A percentile compares a stretch with the other conserved stretches of the same genome.
Evolutionary conservation across 495 filamentous ascomycete genomes (phyloP).

Genomic region (Jackrogersella minutella): DNA sequence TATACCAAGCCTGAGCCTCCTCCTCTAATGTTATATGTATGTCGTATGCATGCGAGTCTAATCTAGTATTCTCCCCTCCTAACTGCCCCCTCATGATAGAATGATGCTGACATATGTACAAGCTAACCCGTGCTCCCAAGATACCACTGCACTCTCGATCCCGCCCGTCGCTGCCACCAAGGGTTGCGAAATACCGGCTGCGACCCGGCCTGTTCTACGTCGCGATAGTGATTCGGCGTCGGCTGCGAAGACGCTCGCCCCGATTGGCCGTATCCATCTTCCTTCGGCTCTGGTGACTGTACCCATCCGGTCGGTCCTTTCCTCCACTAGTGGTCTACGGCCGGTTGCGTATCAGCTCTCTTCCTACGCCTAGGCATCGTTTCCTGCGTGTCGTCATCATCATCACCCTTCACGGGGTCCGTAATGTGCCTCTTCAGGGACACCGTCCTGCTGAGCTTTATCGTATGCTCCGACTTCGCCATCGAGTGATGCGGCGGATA

Average conservation of each 20-base stretch:
- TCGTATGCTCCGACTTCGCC: slow-evolving; percentile 26
- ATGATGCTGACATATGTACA: not conserved
- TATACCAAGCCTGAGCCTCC: slow-evolving; percentile 38
- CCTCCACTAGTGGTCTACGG: slow-evolving; percentile 34
- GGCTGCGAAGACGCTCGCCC: slow-evolving; percentile 20
- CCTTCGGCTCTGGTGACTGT: slow-evolving; percentile 2
- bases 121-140: slow-evolving; percentile 39
- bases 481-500: slow-evolving; percentile 26
- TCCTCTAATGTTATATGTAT: slow-evolving; percentile 33
- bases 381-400: slow-evolving; percentile 7
- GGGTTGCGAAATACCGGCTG: slow-evolving; percentile 15
- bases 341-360: slow-evolving; percentile 37
- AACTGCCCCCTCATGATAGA: not conserved
- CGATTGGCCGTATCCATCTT: not conserved
- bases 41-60: slow-evolving; percentile 7
- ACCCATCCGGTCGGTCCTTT: slow-evolving; percentile 15
- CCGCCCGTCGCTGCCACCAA: slow-evolving; percentile 11
- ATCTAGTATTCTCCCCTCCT: not conserved
- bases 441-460: slow-evolving; percentile 25
- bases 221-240: not conserved
- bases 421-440: slow-evolving; percentile 32
- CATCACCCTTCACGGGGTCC: slow-evolving; percentile 20
- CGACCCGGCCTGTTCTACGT: not conserved
- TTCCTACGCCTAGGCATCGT: slow-evolving; percentile 23
- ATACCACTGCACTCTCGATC: slow-evolving; percentile 32